A percentile compares a stretch with the other conserved stretches of the same genome.
These are phyloP conservation scores for Saraca asoca DNA, from an alignment of 331 rosid species.

Conservation along the genomic window DNA sequence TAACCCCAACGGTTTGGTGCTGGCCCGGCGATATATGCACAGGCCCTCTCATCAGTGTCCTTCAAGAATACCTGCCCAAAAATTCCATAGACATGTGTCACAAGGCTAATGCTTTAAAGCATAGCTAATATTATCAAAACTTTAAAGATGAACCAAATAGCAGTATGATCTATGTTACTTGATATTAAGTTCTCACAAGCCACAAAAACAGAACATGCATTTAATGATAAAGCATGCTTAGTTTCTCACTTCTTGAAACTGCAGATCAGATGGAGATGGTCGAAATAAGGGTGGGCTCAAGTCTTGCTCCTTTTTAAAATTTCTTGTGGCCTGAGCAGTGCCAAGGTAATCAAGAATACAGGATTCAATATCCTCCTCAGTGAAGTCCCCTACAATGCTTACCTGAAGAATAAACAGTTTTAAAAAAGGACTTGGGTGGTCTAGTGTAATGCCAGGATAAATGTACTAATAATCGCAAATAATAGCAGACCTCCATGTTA, in stretches of 20 bases:
- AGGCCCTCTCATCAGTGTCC: constrained; percentile 98
- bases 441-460: constrained; percentile 20
- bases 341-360: constrained; percentile 97
- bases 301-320: constrained; percentile 38
- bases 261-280: constrained; percentile 70
- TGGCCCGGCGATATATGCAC: constrained; percentile 98
- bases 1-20: constrained; percentile 99
- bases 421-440: constrained; percentile 25
- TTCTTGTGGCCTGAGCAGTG: constrained; percentile 63
- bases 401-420: constrained; percentile 55
- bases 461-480: constrained; percentile 24
- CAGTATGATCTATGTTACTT: background rate
- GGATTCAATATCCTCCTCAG: constrained; percentile 86
- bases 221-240: constrained; percentile 27
- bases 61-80: constrained; percentile 77
- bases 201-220: constrained; percentile 7
- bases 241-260: constrained; percentile 85
- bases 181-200: background rate
- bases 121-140: constrained; percentile 16
- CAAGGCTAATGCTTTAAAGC: constrained; percentile 16
- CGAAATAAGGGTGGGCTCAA: constrained; percentile 69
- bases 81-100: constrained; percentile 27
- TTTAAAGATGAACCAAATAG: constrained; percentile 2
- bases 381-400: constrained; percentile 88
- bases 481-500: constrained; percentile 88